phyloP scores from a whole-genome alignment of 2,329 filamentous ascomycete genomes.

The Fusarium temperatum region DNA sequence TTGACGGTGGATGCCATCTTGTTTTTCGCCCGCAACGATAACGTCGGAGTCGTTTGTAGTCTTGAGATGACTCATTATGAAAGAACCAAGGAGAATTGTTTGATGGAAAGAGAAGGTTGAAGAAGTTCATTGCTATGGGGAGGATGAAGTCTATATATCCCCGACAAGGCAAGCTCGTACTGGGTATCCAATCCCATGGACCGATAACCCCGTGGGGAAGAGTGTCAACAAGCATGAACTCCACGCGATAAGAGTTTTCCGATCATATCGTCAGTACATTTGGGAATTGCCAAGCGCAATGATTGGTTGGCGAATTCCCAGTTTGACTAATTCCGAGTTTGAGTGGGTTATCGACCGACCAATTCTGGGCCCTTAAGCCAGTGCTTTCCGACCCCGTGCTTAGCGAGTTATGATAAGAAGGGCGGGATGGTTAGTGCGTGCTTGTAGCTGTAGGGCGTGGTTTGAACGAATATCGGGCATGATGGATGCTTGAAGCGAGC shows the following conservation, averaged over 20 bases:
- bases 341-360: background rate
- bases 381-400: background rate
- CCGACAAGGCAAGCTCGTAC: background rate
- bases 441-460: background rate
- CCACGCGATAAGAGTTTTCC: background rate
- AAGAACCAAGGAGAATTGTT: rapidly evolving
- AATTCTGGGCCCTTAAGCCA: background rate
- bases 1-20: background rate
- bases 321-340: background rate
- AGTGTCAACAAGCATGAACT: rapidly evolving
- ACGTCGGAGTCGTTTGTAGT: background rate
- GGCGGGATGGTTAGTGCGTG: background rate
- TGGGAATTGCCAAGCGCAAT: background rate
- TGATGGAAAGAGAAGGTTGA: background rate
- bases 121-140: background rate
- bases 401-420: background rate
- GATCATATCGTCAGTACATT: background rate
- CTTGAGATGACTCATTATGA: background rate
- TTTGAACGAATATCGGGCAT: background rate
- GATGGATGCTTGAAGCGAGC: background rate
- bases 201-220: background rate
- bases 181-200: background rate
- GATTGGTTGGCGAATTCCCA: background rate
- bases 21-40: background rate
- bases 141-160: background rate